Percentiles rank a stretch among this genome's conserved stretches.
phyloP scores from a whole-genome alignment of 768 basidiomycete species.

The Tylopilus plumbeoviolaceoides region DNA sequence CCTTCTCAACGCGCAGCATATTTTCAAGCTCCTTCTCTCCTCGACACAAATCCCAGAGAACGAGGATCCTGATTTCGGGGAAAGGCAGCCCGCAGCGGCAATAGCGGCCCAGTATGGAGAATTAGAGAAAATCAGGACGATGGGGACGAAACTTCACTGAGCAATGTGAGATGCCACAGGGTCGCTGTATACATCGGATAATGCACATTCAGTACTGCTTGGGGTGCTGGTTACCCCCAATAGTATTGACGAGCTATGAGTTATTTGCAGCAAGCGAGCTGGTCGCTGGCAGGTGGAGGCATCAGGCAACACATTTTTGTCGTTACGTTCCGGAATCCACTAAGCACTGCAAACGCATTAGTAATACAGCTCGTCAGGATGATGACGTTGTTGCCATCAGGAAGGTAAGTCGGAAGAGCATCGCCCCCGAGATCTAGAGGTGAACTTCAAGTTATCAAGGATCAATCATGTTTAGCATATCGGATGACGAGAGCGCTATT shows the following conservation, averaged over 20 bases:
- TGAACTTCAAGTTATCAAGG: too few species aligned
- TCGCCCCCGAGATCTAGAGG: too few species aligned
- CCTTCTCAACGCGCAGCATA: constrained; percentile 15
- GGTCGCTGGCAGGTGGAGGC: too few species aligned
- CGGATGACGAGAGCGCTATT: too few species aligned
- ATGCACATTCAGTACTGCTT: not conserved
- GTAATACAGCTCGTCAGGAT: too few species aligned
- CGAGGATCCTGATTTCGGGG: constrained; percentile 19
- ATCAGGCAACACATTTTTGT: too few species aligned
- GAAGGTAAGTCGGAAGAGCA: too few species aligned
- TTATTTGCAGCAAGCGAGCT: too few species aligned
- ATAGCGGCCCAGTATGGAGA: constrained; percentile 9
- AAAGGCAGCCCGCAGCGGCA: constrained; percentile 10
- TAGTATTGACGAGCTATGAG: not conserved
- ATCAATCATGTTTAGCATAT: too few species aligned
- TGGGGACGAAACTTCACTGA: not conserved
- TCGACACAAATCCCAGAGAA: constrained; percentile 14
- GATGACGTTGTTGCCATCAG: too few species aligned
- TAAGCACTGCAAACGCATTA: too few species aligned
- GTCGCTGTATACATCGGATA: not conserved
- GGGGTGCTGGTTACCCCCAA: not conserved
- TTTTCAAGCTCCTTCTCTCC: constrained; percentile 18
- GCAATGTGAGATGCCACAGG: not conserved
- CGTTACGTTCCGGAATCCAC: too few species aligned
- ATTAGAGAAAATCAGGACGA: constrained; percentile 13